Evolutionary conservation across 495 filamentous ascomycete species (phyloP), one percentile per base, ranked within the genome.

Genomic region (Viridothelium virens): DNA sequence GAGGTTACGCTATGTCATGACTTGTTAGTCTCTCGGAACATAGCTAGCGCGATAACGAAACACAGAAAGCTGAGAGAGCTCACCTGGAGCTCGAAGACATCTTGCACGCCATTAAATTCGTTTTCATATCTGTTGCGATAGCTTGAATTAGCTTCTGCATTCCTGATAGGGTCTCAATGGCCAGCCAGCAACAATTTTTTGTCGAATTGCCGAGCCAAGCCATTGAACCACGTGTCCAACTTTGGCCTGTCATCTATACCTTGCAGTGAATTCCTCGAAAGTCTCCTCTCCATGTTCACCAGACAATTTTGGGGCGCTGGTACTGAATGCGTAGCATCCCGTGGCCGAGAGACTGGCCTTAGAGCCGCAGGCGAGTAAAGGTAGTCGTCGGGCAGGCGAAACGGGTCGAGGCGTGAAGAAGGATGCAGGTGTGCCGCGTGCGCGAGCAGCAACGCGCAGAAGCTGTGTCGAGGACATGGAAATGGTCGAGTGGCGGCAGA

Each of bases 31-130:
- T 65, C 18, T 63, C 56, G 47, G 25, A 25, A 25, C 25, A 25
- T 39, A n/a, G 18, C 34, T 34, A 50, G 9, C 47, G 7, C 18
- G 31, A 10, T 3, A 10, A 7, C 33, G 18, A 34, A 18, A 9
- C 14, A 9, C 7, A 59, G 11, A 14, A 31, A 59, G 53, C 53
- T 59, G 25, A 14, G 31, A 65, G 64, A 69, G 77, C 85, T 76
- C 87, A 96, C 92, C 91, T 97, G 94, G 74, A 99, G 89, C 86
- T 99, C 94, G 81, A 99, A 99, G 71, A 97, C 94, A 82, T 99
- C 94, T 80, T 97, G 90, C 63, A 99, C 94, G 75, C 79, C 78
- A 53, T 99, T 92, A 78, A 99, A 99, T 81, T 99, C 94, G 84
- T 96, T 96, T 85, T 97, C 94, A 76, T 96, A 99, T 80, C 94